Conservation (phyloP, 352 stramenopile genomes). For the Phytophthora tubulina region DNA sequence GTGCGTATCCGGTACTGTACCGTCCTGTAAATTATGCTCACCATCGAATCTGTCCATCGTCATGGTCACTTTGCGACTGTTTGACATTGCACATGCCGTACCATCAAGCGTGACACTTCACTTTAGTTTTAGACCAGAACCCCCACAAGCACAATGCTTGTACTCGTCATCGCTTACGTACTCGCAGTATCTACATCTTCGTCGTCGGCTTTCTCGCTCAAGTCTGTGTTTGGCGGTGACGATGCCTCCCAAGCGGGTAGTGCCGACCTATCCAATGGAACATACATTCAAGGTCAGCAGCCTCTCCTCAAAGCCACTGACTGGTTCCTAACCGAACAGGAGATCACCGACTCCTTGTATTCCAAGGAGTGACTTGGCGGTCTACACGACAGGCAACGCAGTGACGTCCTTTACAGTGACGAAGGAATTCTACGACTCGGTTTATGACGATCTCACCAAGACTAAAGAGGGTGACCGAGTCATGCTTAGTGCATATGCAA, state of each 20-base stretch:
- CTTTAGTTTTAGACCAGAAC: background rate
- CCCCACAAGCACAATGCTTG: conserved; percentile 30
- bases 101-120: background rate
- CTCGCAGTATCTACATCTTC: background rate
- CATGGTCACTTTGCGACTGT: too few species aligned
- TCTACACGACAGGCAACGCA: conserved; percentile 49
- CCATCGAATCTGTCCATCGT: too few species aligned
- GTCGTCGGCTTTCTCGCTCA: background rate
- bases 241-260: background rate
- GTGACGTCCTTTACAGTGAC: conserved; percentile 55
- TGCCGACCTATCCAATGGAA: conserved; percentile 32
- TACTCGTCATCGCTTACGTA: conserved; percentile 6
- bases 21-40: too few species aligned
- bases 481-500: conserved; percentile 55
- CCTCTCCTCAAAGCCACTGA: conserved; percentile 50
- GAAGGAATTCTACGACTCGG: conserved; percentile 55
- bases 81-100: too few species aligned
- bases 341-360: conserved; percentile 59
- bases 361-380: conserved; percentile 43
- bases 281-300: conserved; percentile 40
- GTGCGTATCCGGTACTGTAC: too few species aligned
- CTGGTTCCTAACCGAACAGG: conserved; percentile 66
- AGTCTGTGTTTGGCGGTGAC: conserved; percentile 1
- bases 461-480: conserved; percentile 41
- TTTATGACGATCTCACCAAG: conserved; percentile 53